Percentiles rank a stretch among this genome's conserved stretches.
phyloP scores from a whole-genome alignment of 2,329 filamentous ascomycete genomes.

The Cadophora luteo-olivacea region DNA sequence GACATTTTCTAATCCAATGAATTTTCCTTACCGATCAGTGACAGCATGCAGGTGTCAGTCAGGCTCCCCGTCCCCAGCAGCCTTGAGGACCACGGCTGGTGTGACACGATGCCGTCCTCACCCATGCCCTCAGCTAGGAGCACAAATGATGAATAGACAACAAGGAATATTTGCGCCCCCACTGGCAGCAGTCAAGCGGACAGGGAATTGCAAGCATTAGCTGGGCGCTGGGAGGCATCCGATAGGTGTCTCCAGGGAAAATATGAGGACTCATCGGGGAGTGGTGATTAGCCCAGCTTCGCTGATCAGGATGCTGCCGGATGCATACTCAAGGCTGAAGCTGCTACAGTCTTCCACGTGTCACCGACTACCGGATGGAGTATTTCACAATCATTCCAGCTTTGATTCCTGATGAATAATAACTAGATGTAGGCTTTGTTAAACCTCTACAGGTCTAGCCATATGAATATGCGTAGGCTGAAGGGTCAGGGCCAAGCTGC shows the following conservation, averaged over 20 bases:
- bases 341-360: background rate
- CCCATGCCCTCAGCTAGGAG: background rate
- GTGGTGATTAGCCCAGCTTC: background rate
- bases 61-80: background rate
- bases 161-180: background rate
- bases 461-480: background rate
- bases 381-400: background rate
- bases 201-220: background rate
- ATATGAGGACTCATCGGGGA: background rate
- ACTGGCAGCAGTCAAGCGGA: background rate
- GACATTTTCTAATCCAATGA: background rate
- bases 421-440: background rate
- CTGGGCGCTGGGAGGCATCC: background rate
- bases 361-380: background rate
- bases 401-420: no score
- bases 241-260: constrained; percentile 5
- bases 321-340: background rate
- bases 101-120: background rate
- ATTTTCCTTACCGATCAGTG: background rate
- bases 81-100: background rate
- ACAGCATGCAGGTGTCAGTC: constrained; percentile 6
- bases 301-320: background rate
- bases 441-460: background rate
- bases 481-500: background rate
- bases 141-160: background rate